Conservation (phyloP, 2,329 filamentous ascomycete species). For the Clathrospora elynae region DNA sequence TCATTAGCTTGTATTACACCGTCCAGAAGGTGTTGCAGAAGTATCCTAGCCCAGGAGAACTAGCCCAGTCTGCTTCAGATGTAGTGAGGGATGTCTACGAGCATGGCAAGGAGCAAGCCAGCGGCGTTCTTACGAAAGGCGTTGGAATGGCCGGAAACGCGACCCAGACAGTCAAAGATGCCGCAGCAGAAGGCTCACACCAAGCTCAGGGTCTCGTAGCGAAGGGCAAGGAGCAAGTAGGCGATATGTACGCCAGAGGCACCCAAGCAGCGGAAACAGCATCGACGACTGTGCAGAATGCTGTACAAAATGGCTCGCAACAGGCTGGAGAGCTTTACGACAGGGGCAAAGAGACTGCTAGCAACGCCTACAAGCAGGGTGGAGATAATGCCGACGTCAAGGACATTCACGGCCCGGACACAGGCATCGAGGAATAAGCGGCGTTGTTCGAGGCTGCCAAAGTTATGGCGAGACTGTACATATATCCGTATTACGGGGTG, state of each 20-base stretch:
- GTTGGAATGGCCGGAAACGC: slow-evolving; percentile 34
- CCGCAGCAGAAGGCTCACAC: slow-evolving; percentile 29
- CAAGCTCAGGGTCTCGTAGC: slow-evolving; percentile 35
- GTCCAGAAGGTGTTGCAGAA: slow-evolving; percentile 57
- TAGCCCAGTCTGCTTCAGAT: slow-evolving; percentile 41
- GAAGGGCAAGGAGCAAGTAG: slow-evolving; percentile 33
- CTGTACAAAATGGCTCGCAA: slow-evolving; percentile 8
- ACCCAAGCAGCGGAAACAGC: slow-evolving; percentile 17
- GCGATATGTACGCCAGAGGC: slow-evolving; percentile 15
- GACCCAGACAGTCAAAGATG: slow-evolving; percentile 34
- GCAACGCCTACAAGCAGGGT: slow-evolving; percentile 18
- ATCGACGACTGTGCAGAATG: slow-evolving; percentile 14
- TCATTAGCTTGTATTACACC: slow-evolving; percentile 74
- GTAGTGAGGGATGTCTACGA: slow-evolving; percentile 39
- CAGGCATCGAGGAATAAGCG: slow-evolving; percentile 22
- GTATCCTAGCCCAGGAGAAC: slow-evolving; percentile 50
- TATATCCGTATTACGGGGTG: no score
- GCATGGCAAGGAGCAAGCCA: slow-evolving; percentile 38
- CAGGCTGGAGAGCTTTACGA: slow-evolving; percentile 14
- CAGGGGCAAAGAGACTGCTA: slow-evolving; percentile 5
- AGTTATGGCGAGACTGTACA: slow-evolving; percentile 20
- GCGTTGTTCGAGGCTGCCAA: background rate
- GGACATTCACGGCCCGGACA: slow-evolving; percentile 23
- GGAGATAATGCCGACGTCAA: slow-evolving; percentile 24
- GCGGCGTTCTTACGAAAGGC: slow-evolving; percentile 29